Base-by-base conservation (phyloP, 2,329 filamentous ascomycete species). In the Aspergillus persii region DNA sequence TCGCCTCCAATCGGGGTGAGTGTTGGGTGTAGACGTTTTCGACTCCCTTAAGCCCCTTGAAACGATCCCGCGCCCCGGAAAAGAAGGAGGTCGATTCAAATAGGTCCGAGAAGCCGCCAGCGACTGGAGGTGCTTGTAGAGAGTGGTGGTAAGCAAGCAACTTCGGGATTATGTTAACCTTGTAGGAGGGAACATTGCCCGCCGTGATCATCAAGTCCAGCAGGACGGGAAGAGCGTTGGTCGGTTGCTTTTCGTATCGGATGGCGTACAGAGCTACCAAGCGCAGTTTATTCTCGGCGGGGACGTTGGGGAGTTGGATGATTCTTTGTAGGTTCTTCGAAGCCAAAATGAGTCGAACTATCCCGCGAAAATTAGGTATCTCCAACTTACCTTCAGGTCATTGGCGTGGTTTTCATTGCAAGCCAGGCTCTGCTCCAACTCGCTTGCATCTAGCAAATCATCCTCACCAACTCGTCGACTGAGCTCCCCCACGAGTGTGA, bases 11-110 rank as follows among this genome's bases (percentile, higher is more conserved):
- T 26, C 92, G 84, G 0, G 96, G 92, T 5, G 92, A 96, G 75
- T 99, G 95, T 74, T 99, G 96, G 0, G 95, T 99, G 74, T 99
- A 99, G 30, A 99, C 95, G 68, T 99, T 99, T 74, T 99, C 96
- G 1, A 99, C 95, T 1, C 95, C 95, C 71, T 98, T 97, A 12
- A 99, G 82, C 0, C 95, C 95, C 71, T 96, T 96, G 75, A 99
- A 92, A 4, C 93, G 87, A 69, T 89, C 91, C 44, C 92, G 85
- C 9, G 93, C 92, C 11, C 91, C 91, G 0, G 91, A 91, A 76
- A 99, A 96, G 64, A 99, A 94, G 4, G 92, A 94, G 0, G 89
- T 86, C 0, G 91, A 89, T 70, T 98, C 93, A 69, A 99, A 98
- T 6, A 98, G 86, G 65, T 98, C 94, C 0, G 92, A 88, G 58